Evolutionary conservation across 768 basidiomycete genomes (phyloP), one percentile per base, ranked within the genome.

Genomic region (Mycena epipterygia): DNA sequence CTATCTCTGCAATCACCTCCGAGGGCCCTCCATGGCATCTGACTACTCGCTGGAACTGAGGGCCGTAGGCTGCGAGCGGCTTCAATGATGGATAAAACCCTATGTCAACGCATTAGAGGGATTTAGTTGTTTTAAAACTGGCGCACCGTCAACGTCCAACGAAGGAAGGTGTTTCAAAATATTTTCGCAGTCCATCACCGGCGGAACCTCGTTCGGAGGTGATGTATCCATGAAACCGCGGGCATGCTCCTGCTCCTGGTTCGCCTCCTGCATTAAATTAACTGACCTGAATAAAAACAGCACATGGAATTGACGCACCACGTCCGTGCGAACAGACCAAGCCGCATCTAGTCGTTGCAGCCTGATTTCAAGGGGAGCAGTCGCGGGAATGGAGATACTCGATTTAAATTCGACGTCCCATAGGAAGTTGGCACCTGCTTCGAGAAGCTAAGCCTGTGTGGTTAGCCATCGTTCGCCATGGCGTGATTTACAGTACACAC

Each of bases 231-330:
- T 64, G 30, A 59, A 64, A 0, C 68, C 68, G n/a, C 63, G 68
- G n/a, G 68, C 68, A 37, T 70, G 68, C 58, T 70, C 63, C 14
- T 51, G 69, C n/a, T 57, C 68, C 39, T 35, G 32, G 49, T 48
- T 39, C 16, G 21, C 57, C 65, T 57, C n/a, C 4, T 14, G 42
- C n/a, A n/a, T 44, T 3, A 44, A 35, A 42, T 32, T 46, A 44
- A 6, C 39, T 32, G 6, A 33, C 27, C 13, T 32, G 17, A 13
- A 14, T 23, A n/a, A n/a, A n/a, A n/a, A n/a, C n/a, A n/a, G n/a
- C n/a, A 21, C 7, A 4, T 62, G 17, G 17, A 42, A 25, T 25
- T 27, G 25, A 49, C 63, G 19, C 32, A 64, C 63, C 51, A 29
- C 2, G 29, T 14, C n/a, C n/a, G 64, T 65, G 11, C 30, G 16